A percentile compares a stretch with the other conserved stretches of the same genome.
These are phyloP conservation scores for Picea sitchensis DNA, from an alignment of 75 land plant species.

Conservation along the genomic window DNA sequence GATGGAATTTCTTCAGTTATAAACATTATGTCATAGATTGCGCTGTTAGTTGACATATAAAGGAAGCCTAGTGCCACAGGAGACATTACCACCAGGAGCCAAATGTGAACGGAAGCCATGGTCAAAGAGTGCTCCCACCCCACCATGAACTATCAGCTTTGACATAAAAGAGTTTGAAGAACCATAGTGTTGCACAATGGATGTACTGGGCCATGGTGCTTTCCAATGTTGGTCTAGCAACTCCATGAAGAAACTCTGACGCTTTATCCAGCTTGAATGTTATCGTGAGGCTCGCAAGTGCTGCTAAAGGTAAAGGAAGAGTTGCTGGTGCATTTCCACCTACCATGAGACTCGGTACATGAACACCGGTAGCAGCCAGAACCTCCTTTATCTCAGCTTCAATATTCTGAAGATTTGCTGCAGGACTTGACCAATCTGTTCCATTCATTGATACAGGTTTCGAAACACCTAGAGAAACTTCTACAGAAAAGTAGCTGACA, in stretches of 20 bases:
- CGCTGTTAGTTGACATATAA: slow-evolving; percentile 56
- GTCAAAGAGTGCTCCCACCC: slow-evolving; percentile 70
- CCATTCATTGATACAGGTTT: slow-evolving; percentile 82
- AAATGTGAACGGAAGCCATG: slow-evolving; percentile 19
- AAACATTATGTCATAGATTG: slow-evolving; percentile 58
- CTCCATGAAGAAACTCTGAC: slow-evolving; percentile 61
- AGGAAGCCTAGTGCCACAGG: slow-evolving; percentile 64
- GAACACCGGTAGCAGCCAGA: slow-evolving; percentile 70
- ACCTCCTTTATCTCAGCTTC: slow-evolving; percentile 71
- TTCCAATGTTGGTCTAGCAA: slow-evolving; percentile 76
- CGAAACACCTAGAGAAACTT: slow-evolving; percentile 79
- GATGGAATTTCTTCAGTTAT: slow-evolving; percentile 52
- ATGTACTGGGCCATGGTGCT: slow-evolving; percentile 65
- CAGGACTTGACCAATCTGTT: slow-evolving; percentile 89
- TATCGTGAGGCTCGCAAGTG: slow-evolving; percentile 79
- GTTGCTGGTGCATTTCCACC: slow-evolving; percentile 23
- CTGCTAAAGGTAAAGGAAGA: slow-evolving; percentile 84
- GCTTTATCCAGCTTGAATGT: slow-evolving; percentile 72
- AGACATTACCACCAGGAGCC: slow-evolving; percentile 7
- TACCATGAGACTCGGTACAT: slow-evolving; percentile 30
- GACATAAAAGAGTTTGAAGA: slow-evolving; percentile 18
- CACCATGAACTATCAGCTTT: slow-evolving; percentile 32
- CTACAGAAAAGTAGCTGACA: slow-evolving; percentile 71
- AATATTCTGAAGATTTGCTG: slow-evolving; percentile 49
- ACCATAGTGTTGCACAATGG: slow-evolving; percentile 67